Percentiles rank a stretch among this genome's conserved stretches.
These are phyloP conservation scores for Puccinia coronata DNA, from an alignment of 1,284 basidiomycete species.

Conservation along the genomic window DNA sequence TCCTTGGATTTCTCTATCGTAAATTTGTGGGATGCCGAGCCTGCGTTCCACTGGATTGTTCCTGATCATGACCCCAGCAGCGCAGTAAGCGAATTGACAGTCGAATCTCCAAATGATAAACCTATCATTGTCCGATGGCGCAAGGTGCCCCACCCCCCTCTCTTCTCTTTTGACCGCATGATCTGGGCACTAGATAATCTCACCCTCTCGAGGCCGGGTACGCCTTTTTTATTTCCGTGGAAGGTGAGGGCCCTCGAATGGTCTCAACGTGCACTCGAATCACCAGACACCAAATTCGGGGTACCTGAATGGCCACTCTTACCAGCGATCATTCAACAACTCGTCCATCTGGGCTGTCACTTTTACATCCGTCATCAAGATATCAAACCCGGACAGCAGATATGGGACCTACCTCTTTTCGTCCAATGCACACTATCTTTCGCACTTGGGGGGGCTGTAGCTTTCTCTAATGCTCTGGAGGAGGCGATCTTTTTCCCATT, in stretches of 20 bases:
- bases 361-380: constrained; percentile 16
- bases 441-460: constrained; percentile 33
- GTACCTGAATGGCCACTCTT: constrained; percentile 40
- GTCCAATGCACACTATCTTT: constrained; percentile 21
- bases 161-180: constrained; percentile 24
- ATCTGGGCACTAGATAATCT: constrained; percentile 30
- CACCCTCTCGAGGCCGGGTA: constrained; percentile 29
- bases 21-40: constrained; percentile 41
- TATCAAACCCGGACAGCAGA: not conserved
- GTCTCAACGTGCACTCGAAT: constrained; percentile 32
- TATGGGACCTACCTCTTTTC: constrained; percentile 18
- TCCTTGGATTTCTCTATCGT: constrained; percentile 32
- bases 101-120: not conserved
- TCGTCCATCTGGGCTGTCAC: constrained; percentile 35
- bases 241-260: constrained; percentile 28
- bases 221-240: constrained; percentile 36
- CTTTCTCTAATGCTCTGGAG: constrained; percentile 37
- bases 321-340: constrained; percentile 26
- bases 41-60: constrained; percentile 32
- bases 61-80: constrained; percentile 13
- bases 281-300: constrained; percentile 13
- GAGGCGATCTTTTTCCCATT: constrained; percentile 39
- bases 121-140: constrained; percentile 20
- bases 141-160: constrained; percentile 16
- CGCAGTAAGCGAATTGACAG: not conserved